Base-by-base conservation (phyloP, 257 asterid genomes). In the Ilex asprella region DNA sequence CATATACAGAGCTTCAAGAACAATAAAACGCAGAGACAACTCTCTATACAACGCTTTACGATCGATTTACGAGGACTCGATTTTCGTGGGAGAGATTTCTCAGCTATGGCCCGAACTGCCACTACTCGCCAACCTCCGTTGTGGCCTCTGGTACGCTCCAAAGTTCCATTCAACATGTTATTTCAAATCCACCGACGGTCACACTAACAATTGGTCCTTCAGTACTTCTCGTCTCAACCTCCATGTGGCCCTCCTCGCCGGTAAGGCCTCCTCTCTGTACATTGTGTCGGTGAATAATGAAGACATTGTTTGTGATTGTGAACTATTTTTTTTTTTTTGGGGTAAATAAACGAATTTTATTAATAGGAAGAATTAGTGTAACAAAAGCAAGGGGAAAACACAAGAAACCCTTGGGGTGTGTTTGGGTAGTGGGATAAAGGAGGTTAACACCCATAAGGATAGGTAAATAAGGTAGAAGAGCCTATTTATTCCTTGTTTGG, bases 101-200 rank as follows among this genome's bases (percentile, higher is more conserved):
- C 94, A 85, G 75, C 66, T 92, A 32, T 92, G 97, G 99, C 99
- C 96, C 60, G 85, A 86, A 66, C 79, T 92, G 12, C 97, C 99
- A 4, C 81, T 86, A 29, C 53, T 92, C n/a, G 96, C 97, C 68
- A 92, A 89, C 65, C 96, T 92, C 68, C 91, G 99, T 0, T 92
- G 99, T 60, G 99, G 99, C 2, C 94, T 92, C 44, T 92, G 99
- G 99, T 92, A 89, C 73, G 83, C 81, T 1, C 69, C 75, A 16
- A 83, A 71, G 7, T 86, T 89, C 70, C 73, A 87, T 60, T 80
- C 76, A 66, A 81, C 78, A 5, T 87, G 97, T 62, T 92, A 92
- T 74, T 92, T 89, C 85, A 92, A 92, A 79, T 92, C 99, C 68
- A 92, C 99, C 59, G 99, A 92, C 62, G 99, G 99, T 70, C 99